A percentile compares a stretch with the other conserved stretches of the same genome.
phyloP scores from a whole-genome alignment of 2,329 filamentous ascomycete genomes.

The Amauroascus niger region DNA sequence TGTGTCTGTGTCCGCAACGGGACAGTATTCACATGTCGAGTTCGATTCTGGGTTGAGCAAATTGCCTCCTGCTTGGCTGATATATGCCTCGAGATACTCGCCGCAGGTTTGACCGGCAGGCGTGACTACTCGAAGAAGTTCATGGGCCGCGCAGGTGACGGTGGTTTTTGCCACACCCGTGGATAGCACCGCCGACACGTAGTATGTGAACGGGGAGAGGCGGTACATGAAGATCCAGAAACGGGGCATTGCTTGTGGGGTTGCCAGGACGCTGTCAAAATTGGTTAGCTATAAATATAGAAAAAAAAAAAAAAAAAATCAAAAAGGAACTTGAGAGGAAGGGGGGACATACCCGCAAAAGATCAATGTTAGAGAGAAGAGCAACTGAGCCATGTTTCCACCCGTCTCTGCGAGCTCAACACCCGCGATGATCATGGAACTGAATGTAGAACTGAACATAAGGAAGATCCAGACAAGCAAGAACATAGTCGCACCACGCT shows the following conservation, averaged over 20 bases:
- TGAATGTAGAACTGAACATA: slow-evolving; percentile 62
- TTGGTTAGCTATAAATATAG: not conserved
- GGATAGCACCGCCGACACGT: slow-evolving; percentile 36
- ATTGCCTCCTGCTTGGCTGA: slow-evolving; percentile 28
- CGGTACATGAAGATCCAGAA: slow-evolving; percentile 76
- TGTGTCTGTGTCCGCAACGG: slow-evolving; percentile 37
- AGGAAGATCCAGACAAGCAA: slow-evolving; percentile 57
- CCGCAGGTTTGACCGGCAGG: slow-evolving; percentile 55
- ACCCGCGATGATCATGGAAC: slow-evolving; percentile 62
- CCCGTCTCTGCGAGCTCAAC: slow-evolving; percentile 61
- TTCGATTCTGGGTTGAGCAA: slow-evolving; percentile 40
- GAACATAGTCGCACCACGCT: slow-evolving; percentile 56
- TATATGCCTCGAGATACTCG: slow-evolving; percentile 40
- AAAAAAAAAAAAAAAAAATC: no score
- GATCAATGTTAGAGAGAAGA: slow-evolving; percentile 50
- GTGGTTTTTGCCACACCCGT: slow-evolving; percentile 26
- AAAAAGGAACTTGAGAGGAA: not conserved
- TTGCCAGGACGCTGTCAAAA: slow-evolving; percentile 36
- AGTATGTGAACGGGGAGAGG: slow-evolving; percentile 56
- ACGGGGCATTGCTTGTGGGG: slow-evolving; percentile 49
- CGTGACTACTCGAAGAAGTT: slow-evolving; percentile 32
- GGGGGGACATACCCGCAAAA: slow-evolving; percentile 40
- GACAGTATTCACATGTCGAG: slow-evolving; percentile 43
- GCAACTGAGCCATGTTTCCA: slow-evolving; percentile 51
- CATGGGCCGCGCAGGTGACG: slow-evolving; percentile 28